Conservation (phyloP, 371 early-diverging fungal genomes). For the Lichtheimia hyalospora region DNA sequence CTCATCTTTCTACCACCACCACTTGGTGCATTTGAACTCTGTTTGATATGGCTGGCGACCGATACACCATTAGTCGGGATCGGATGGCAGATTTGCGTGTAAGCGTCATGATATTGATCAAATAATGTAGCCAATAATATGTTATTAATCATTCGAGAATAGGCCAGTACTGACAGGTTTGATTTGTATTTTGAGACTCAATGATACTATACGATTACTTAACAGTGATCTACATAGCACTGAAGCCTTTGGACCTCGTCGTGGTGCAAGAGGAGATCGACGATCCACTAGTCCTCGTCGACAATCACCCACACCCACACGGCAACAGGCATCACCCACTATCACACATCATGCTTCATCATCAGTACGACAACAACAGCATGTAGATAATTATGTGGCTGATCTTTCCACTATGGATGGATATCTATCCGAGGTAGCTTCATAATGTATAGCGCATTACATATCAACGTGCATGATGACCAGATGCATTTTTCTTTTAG, state of each 20-base stretch:
- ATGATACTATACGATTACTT: too few relatives aligned
- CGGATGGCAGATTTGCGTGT: conserved; percentile 22
- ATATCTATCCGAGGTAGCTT: conserved; percentile 8
- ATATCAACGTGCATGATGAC: not conserved
- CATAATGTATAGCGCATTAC: not conserved
- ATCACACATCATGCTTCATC: not conserved
- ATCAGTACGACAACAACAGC: not conserved
- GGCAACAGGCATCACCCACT: not conserved
- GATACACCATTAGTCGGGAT: conserved; percentile 21
- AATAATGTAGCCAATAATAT: too few relatives aligned
- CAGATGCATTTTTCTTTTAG: not conserved
- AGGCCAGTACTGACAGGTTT: too few relatives aligned
- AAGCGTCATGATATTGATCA: not conserved
- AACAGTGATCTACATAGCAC: not conserved
- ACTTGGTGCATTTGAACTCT: too few relatives aligned
- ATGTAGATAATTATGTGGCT: conserved; percentile 1
- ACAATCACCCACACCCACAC: not conserved
- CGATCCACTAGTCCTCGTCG: not conserved
- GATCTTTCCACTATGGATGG: conserved; percentile 5
- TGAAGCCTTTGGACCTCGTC: conserved; percentile 6
- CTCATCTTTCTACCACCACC: too few relatives aligned
- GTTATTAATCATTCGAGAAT: too few relatives aligned
- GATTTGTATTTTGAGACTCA: too few relatives aligned
- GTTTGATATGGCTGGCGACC: not conserved
- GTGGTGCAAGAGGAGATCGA: not conserved